Conservation (phyloP, 2,329 filamentous ascomycete genomes). For the Amauroascus niger region DNA sequence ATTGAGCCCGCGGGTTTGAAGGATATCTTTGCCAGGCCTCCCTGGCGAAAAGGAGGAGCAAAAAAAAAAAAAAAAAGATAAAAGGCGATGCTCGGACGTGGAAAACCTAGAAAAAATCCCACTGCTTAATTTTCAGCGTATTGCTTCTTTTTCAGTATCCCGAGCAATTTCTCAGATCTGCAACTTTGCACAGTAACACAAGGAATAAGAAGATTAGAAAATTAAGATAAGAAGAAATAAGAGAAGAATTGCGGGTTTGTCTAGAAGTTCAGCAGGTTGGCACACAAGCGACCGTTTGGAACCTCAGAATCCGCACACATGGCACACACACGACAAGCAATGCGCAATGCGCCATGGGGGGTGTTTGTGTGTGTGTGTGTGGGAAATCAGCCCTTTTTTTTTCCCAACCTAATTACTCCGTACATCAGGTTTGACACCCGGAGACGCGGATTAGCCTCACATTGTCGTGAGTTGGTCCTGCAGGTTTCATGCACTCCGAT, state of each 20-base stretch:
- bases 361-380: no score
- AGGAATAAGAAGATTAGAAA: neutral
- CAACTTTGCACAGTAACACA: slow-evolving; percentile 1
- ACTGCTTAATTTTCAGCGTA: neutral
- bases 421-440: slow-evolving; percentile 8
- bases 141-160: slow-evolving; percentile 7
- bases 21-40: slow-evolving; percentile 1
- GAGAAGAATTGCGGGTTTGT: neutral
- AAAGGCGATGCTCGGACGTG: neutral
- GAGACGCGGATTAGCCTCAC: slow-evolving; percentile 7
- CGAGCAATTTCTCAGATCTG: neutral
- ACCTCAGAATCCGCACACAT: slow-evolving; percentile 8
- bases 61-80: neutral
- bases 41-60: neutral
- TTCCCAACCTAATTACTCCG: neutral
- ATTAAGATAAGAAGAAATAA: neutral
- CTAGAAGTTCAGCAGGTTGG: neutral
- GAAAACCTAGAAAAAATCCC: neutral
- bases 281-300: slow-evolving; percentile 3
- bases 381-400: no score
- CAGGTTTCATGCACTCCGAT: slow-evolving; percentile 16
- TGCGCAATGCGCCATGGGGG: no score
- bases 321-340: no score
- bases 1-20: neutral
- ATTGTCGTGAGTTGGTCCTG: slow-evolving; percentile 19